Evolutionary conservation across 73 alveolate species (phyloP).

Genomic region (Durusdinium trenchii): DNA sequence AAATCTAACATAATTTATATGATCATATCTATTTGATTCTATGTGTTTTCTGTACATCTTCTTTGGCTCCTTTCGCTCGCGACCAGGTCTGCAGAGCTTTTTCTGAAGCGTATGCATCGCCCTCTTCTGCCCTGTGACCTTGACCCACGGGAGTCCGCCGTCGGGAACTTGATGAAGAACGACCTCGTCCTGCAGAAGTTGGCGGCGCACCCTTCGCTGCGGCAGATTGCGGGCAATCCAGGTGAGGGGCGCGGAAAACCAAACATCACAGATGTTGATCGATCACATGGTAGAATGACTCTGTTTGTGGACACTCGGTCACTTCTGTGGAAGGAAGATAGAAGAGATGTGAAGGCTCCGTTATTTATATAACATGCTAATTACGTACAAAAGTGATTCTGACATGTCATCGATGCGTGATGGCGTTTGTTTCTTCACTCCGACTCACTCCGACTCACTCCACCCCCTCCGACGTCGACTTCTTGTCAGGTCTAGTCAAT

Average conservation of each 20-base stretch:
- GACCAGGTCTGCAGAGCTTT: slow-evolving; percentile 86
- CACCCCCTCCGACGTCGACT: no score
- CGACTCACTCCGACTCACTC: no score
- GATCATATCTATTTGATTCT: neutral
- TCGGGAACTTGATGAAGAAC: neutral
- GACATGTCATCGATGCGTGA: no score
- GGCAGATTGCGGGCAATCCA: slow-evolving; percentile 79
- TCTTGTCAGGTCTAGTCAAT: slow-evolving; percentile 4
- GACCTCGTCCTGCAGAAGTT: slow-evolving; percentile 42
- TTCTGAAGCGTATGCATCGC: slow-evolving; percentile 86
- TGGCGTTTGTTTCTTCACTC: no score
- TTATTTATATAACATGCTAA: no score
- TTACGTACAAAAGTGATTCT: no score
- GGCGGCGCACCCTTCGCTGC: slow-evolving; percentile 74
- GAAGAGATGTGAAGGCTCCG: no score
- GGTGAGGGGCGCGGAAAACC: slow-evolving; percentile 3
- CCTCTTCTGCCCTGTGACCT: slow-evolving; percentile 69
- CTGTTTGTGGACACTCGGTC: no score
- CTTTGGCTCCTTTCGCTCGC: neutral
- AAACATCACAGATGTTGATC: neutral
- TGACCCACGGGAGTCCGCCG: neutral
- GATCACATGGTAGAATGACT: no score
- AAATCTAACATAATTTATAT: no score
- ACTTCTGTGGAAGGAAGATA: no score
- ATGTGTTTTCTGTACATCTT: neutral